These are phyloP conservation scores for Paramecium tetraurelia DNA, from an alignment of 73 alveolate species.

Conservation along the genomic window DNA sequence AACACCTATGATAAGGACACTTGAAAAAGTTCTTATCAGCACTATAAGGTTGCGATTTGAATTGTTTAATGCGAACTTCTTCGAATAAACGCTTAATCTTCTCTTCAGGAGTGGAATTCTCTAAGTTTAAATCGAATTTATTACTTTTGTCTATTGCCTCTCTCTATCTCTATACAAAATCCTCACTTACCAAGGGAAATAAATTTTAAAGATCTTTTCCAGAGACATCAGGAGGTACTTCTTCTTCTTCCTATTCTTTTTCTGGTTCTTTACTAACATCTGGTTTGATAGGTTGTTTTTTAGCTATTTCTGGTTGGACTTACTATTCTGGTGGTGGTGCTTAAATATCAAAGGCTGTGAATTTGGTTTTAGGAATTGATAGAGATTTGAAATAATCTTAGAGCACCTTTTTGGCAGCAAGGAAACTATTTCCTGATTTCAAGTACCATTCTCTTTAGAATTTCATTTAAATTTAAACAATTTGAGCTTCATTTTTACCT, in stretches of 20 bases:
- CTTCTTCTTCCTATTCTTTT: background rate
- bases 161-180: background rate
- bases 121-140: background rate
- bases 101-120: constrained; percentile 1
- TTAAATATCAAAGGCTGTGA: background rate
- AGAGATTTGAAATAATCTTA: background rate
- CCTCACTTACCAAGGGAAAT: constrained; percentile 35
- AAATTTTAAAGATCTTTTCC: background rate
- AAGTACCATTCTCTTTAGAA: background rate
- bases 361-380: background rate
- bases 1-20: constrained; percentile 10
- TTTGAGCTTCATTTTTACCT: background rate
- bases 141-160: background rate
- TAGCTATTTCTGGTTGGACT: background rate
- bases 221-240: background rate
- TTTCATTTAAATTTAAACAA: background rate
- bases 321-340: background rate
- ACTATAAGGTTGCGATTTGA: background rate
- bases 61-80: constrained; percentile 14
- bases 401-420: background rate
- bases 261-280: background rate
- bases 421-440: background rate
- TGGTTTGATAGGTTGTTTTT: background rate
- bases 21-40: background rate
- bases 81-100: constrained; percentile 4